Percentiles rank a stretch among this genome's conserved stretches.
These are phyloP conservation scores for Endocladia muricata DNA, from an alignment of 31 red algal species.

Conservation along the genomic window DNA sequence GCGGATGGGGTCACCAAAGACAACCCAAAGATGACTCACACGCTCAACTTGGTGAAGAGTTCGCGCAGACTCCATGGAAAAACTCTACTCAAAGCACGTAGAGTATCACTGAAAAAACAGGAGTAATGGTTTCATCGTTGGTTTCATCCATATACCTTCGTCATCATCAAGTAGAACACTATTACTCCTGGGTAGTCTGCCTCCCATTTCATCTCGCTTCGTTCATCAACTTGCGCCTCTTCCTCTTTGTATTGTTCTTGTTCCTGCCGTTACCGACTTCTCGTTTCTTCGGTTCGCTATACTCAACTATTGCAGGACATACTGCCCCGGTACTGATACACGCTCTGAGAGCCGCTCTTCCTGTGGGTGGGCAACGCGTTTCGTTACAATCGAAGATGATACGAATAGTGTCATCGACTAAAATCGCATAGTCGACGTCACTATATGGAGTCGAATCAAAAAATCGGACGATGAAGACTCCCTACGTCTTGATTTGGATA, in stretches of 20 bases:
- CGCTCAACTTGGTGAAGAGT: neutral
- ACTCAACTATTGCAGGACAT: neutral
- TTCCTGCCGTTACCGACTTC: neutral
- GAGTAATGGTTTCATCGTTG: neutral
- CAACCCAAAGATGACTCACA: neutral
- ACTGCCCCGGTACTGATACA: neutral
- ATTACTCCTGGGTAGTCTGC: neutral
- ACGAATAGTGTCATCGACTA: neutral
- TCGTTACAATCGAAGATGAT: neutral
- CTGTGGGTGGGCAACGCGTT: neutral
- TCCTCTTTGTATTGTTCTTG: neutral
- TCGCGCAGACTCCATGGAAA: neutral
- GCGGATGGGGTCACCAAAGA: constrained; percentile 19
- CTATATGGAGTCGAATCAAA: too few relatives aligned
- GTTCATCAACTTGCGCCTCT: neutral
- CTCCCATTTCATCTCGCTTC: neutral
- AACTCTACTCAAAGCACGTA: neutral
- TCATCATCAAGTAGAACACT: neutral
- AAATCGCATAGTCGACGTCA: neutral
- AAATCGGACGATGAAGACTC: too few relatives aligned
- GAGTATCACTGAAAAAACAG: neutral
- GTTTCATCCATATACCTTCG: neutral
- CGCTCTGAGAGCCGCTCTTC: neutral
- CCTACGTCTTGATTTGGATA: too few relatives aligned
- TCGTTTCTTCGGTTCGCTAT: neutral